Conservation (phyloP, 352 stramenopile genomes). For the Phytophthora sansomeana region DNA sequence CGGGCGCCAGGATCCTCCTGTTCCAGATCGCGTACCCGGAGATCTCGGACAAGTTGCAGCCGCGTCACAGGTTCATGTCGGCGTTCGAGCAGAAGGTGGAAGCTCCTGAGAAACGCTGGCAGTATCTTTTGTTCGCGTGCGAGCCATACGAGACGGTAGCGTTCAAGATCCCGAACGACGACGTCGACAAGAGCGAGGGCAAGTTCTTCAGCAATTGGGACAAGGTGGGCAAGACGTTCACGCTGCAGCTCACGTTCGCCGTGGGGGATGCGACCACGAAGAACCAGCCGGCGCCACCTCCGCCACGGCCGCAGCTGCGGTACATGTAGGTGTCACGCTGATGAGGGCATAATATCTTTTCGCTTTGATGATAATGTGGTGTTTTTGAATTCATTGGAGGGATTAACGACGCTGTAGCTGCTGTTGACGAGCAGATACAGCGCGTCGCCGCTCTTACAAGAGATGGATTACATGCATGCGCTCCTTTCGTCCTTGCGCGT, state of each 20-base stretch:
- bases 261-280: conserved; percentile 38
- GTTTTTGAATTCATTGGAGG: conserved; percentile 16
- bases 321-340: conserved; percentile 43
- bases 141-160: conserved; percentile 99
- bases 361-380: not conserved
- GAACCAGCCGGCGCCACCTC: conserved; percentile 58
- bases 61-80: conserved; percentile 99
- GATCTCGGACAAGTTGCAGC: conserved; percentile 93
- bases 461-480: conserved; percentile 32
- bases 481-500: conserved; percentile 18
- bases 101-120: conserved; percentile 93
- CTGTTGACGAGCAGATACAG: conserved; percentile 10
- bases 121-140: conserved; percentile 98
- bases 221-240: conserved; percentile 96
- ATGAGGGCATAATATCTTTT: too few species aligned
- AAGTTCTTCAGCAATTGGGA: conserved; percentile 99
- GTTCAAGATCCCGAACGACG: conserved; percentile 99
- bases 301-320: conserved; percentile 58
- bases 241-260: conserved; percentile 85
- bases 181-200: conserved; percentile 95
- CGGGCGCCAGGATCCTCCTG: conserved; percentile 84
- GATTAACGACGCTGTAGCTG: conserved; percentile 6
- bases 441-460: conserved; percentile 18
- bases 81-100: conserved; percentile 99
- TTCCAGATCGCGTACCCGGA: conserved; percentile 98